These are phyloP conservation scores for Myxozyma geophila DNA, from an alignment of 805 yeast species.

Conservation along the genomic window DNA sequence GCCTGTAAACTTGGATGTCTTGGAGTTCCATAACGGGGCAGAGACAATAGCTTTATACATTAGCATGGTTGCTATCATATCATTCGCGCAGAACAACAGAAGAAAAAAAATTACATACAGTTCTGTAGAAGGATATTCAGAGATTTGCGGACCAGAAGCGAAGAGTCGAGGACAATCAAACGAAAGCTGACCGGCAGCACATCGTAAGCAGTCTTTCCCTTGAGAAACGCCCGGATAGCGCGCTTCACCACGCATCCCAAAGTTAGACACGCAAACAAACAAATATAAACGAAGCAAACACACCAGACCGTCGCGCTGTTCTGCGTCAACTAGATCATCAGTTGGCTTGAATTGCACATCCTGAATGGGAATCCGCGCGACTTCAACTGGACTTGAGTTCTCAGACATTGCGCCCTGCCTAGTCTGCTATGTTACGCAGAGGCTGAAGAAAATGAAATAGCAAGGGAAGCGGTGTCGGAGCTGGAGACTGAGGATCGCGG, in stretches of 20 bases:
- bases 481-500: background rate
- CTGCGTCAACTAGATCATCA: constrained; percentile 30
- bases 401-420: background rate
- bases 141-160: constrained; percentile 86
- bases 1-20: constrained; percentile 90
- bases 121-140: constrained; percentile 88
- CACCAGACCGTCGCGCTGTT: constrained; percentile 35
- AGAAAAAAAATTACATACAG: constrained; percentile 42
- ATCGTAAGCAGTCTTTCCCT: constrained; percentile 92
- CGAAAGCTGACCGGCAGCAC: constrained; percentile 95
- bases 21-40: constrained; percentile 96
- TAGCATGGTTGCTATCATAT: background rate
- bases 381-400: background rate
- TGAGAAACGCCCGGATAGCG: constrained; percentile 81
- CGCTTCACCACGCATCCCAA: constrained; percentile 41
- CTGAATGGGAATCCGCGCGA: constrained; percentile 23
- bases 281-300: background rate
- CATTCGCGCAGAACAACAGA: background rate
- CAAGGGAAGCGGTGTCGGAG: background rate
- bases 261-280: too few relatives aligned
- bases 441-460: too few relatives aligned
- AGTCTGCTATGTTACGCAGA: background rate
- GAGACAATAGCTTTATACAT: constrained; percentile 66
- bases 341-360: constrained; percentile 25
- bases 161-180: constrained; percentile 89